A percentile compares a stretch with the other conserved stretches of the same genome.
phyloP scores from a whole-genome alignment of 2,329 filamentous ascomycete species.

The Decorospora gaudefroyi region DNA sequence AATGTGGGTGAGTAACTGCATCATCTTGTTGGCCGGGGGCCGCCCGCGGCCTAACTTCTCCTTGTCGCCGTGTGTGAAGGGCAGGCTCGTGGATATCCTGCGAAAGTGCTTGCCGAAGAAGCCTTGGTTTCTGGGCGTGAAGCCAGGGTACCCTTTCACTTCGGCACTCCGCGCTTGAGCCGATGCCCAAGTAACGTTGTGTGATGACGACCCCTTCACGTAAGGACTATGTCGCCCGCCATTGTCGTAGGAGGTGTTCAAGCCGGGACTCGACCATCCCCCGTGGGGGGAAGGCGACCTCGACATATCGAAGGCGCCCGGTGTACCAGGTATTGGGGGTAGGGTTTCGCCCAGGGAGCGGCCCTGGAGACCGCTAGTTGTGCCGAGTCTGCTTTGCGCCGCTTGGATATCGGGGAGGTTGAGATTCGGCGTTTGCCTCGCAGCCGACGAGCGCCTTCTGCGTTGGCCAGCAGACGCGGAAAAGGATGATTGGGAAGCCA shows the following conservation, averaged over 20 bases:
- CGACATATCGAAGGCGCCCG: slow-evolving; percentile 64
- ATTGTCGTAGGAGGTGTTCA: slow-evolving; percentile 65
- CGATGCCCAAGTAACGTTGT: slow-evolving; percentile 76
- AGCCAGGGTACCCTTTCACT: slow-evolving; percentile 75
- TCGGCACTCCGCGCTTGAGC: slow-evolving; percentile 76
- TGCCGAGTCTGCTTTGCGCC: slow-evolving; percentile 34
- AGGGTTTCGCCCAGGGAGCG: slow-evolving; percentile 41
- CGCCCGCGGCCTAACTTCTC: slow-evolving; percentile 71
- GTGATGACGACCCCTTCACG: slow-evolving; percentile 54
- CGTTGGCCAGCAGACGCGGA: slow-evolving; percentile 47
- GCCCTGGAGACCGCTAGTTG: slow-evolving; percentile 42
- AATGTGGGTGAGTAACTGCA: slow-evolving; percentile 45
- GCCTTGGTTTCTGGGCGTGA: slow-evolving; percentile 78
- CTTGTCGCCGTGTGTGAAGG: slow-evolving; percentile 72
- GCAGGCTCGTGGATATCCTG: slow-evolving; percentile 76
- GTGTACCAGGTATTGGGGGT: slow-evolving; percentile 47
- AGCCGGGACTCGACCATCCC: slow-evolving; percentile 84
- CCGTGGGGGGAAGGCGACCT: slow-evolving; percentile 86
- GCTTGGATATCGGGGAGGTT: slow-evolving; percentile 36
- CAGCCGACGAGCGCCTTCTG: slow-evolving; percentile 49
- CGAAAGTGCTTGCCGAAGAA: slow-evolving; percentile 87
- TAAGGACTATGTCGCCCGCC: slow-evolving; percentile 72
- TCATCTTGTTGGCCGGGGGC: slow-evolving; percentile 42
- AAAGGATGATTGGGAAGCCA: slow-evolving; percentile 48
- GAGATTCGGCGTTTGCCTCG: slow-evolving; percentile 43